Evolutionary conservation across 2,329 filamentous ascomycete species (phyloP).

Genomic region (Diaporthe citrichinensis): DNA sequence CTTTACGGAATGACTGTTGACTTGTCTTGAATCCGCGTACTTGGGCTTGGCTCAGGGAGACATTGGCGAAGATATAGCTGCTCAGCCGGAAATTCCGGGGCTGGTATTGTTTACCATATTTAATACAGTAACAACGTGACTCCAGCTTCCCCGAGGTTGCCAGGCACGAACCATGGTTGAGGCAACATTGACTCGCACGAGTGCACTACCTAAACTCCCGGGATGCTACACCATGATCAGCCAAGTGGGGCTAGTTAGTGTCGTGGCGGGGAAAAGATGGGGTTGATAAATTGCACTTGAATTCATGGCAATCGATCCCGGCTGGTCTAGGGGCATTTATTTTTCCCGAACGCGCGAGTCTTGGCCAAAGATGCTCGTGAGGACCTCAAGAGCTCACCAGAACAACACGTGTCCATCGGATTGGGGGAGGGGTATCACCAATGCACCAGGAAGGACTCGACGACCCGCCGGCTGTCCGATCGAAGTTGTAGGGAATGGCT

Average conservation of each 20-base stretch:
- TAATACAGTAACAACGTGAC: neutral
- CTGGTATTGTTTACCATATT: neutral
- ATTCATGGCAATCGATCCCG: constrained; percentile 21
- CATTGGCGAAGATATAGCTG: neutral
- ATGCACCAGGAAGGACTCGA: neutral
- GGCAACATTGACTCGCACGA: constrained; percentile 13
- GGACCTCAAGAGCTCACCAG: neutral
- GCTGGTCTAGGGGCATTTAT: constrained; percentile 16
- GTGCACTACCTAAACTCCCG: constrained; percentile 4
- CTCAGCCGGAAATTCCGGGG: neutral
- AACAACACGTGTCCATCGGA: neutral
- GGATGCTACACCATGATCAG: constrained; percentile 15
- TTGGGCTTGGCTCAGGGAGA: neutral
- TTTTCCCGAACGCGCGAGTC: neutral
- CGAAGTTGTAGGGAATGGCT: too few species aligned
- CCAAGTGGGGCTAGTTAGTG: constrained; percentile 20
- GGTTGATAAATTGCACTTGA: constrained; percentile 26
- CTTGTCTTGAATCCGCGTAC: neutral
- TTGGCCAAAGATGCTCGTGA: too few species aligned
- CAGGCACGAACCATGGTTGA: constrained; percentile 1
- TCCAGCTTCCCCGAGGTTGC: neutral
- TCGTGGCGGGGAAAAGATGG: constrained; percentile 30
- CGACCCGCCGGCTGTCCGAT: neutral
- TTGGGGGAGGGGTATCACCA: neutral
- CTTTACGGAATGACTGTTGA: neutral